These are phyloP conservation scores for Penstemon eatonii DNA, from an alignment of 257 asterid species.

Conservation along the genomic window DNA sequence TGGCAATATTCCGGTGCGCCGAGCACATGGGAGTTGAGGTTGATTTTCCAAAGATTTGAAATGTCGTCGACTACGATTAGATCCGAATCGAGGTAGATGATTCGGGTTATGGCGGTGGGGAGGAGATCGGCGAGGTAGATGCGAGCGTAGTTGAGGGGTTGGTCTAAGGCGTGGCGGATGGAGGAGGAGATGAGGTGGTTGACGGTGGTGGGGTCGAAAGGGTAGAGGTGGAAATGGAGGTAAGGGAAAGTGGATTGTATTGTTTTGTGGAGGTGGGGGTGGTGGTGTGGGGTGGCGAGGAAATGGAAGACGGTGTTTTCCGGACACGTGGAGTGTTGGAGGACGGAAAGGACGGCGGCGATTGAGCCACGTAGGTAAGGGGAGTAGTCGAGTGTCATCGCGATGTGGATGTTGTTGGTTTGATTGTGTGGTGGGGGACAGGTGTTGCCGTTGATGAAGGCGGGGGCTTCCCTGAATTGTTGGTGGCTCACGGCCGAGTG, in stretches of 20 bases:
- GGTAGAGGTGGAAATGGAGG: constrained; percentile 68
- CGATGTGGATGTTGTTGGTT: constrained; percentile 60
- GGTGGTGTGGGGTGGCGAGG: constrained; percentile 57
- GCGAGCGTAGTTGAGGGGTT: constrained; percentile 87
- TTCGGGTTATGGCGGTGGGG: constrained; percentile 52
- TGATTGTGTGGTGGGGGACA: constrained; percentile 46
- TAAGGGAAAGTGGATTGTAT: constrained; percentile 72
- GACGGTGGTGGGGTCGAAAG: constrained; percentile 65
- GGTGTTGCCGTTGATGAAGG: constrained; percentile 72
- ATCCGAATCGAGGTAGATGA: constrained; percentile 85
- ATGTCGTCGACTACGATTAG: constrained; percentile 83
- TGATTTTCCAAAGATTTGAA: constrained; percentile 55
- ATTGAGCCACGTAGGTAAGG: constrained; percentile 93
- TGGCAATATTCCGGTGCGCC: constrained; percentile 90
- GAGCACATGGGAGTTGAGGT: constrained; percentile 52
- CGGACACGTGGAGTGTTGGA: constrained; percentile 84
- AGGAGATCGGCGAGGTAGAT: constrained; percentile 81
- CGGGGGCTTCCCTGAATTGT: constrained; percentile 78
- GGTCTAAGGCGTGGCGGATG: constrained; percentile 86
- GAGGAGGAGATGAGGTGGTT: constrained; percentile 77
- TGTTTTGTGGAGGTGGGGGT: constrained; percentile 54
- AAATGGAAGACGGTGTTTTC: constrained; percentile 82
- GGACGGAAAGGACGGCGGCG: constrained; percentile 87
- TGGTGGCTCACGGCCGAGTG: constrained; percentile 39
- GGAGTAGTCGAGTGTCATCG: constrained; percentile 85